phyloP scores from a whole-genome alignment of 164 flowering plant genomes.

The Vitis cinerea region DNA sequence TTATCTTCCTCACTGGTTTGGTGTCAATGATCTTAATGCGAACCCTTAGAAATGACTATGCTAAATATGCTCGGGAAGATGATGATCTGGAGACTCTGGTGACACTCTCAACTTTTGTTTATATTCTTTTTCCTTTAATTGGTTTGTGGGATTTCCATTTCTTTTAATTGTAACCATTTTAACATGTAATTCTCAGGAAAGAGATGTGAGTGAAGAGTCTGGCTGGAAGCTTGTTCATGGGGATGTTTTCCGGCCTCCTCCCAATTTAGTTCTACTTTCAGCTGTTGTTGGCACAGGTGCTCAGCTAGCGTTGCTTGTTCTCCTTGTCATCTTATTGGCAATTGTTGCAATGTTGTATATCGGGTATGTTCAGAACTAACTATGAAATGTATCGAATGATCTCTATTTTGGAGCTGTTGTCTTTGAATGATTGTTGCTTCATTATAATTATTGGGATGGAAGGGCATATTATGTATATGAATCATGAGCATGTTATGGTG shows the following conservation, averaged over 20 bases:
- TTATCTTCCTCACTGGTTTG: slow-evolving; percentile 96
- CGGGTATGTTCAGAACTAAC: slow-evolving; percentile 67
- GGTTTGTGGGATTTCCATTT: not conserved
- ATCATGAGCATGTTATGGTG: too few species aligned
- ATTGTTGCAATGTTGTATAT: slow-evolving; percentile 87
- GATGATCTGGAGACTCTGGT: slow-evolving; percentile 98
- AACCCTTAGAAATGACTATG: slow-evolving; percentile 97
- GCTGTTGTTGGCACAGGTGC: slow-evolving; percentile 99
- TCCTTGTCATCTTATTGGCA: slow-evolving; percentile 88
- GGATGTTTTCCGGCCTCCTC: slow-evolving; percentile 93
- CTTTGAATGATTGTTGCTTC: slow-evolving; percentile 1
- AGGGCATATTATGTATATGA: too few species aligned
- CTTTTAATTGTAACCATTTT: not conserved
- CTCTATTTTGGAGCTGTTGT: not conserved
- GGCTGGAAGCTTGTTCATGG: slow-evolving; percentile 99
- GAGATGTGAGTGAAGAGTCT: slow-evolving; percentile 98
- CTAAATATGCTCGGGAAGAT: slow-evolving; percentile 98
- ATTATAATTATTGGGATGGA: too few species aligned
- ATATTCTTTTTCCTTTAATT: slow-evolving; percentile 6
- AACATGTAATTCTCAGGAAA: slow-evolving; percentile 52
- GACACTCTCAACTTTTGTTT: slow-evolving; percentile 12
- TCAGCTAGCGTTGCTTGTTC: slow-evolving; percentile 88
- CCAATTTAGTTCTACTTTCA: slow-evolving; percentile 69
- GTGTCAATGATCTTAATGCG: slow-evolving; percentile 99
- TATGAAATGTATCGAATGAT: not conserved